These are phyloP conservation scores for Beauveria scarabaeidicola DNA, from an alignment of 2,329 filamentous ascomycete species.

Conservation along the genomic window DNA sequence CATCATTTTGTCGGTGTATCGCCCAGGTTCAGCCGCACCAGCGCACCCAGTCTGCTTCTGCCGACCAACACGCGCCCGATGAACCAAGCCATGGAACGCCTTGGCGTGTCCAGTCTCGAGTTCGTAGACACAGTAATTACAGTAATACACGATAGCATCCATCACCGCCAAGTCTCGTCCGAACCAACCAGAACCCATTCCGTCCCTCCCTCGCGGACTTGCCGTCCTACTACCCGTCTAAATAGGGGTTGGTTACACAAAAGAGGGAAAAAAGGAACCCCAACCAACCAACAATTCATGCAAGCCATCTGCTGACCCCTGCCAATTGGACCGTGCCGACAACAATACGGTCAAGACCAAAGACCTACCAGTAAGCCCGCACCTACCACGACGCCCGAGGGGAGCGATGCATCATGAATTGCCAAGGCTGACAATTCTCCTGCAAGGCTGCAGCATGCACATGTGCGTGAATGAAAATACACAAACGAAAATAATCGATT, in stretches of 20 bases:
- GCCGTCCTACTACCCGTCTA: background rate
- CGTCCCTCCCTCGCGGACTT: background rate
- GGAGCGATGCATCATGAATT: too few species aligned
- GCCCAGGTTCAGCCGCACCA: too few species aligned
- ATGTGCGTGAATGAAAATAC: background rate
- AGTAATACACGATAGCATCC: background rate
- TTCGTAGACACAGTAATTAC: too few species aligned
- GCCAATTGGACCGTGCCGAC: background rate
- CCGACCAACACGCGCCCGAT: too few species aligned
- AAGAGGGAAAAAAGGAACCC: background rate
- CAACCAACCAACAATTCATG: background rate
- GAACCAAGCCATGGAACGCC: too few species aligned
- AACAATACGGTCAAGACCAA: background rate
- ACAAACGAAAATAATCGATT: too few species aligned
- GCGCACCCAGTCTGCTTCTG: too few species aligned
- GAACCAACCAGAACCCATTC: background rate
- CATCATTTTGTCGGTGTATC: too few species aligned
- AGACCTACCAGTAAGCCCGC: too few species aligned
- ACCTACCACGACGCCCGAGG: too few species aligned
- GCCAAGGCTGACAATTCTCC: too few species aligned
- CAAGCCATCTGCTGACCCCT: background rate
- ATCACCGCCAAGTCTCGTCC: background rate
- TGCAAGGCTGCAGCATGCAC: background rate
- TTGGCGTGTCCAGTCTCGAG: background rate
- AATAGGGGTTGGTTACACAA: background rate